Percentiles rank a stretch among this genome's conserved stretches.
Evolutionary conservation across 352 stramenopile genomes (phyloP).

Genomic region (Pythium sukuiense): DNA sequence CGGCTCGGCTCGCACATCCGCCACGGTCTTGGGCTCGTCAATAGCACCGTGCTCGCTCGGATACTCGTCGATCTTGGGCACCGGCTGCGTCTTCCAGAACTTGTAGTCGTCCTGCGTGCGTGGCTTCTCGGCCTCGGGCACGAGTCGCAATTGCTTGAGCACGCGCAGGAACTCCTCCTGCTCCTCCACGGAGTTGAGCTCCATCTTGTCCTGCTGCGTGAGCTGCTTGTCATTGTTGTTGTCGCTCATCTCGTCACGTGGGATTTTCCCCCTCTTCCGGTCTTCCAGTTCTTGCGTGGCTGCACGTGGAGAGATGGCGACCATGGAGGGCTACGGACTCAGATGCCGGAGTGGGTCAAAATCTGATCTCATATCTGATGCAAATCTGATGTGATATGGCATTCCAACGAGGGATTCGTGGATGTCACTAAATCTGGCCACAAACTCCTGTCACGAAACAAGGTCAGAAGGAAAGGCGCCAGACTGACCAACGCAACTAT

Average conservation of each 20-base stretch:
- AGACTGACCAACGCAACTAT: conserved; percentile 32
- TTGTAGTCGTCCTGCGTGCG: conserved; percentile 59
- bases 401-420: not conserved
- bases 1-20: conserved; percentile 90
- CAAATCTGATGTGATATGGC: not conserved
- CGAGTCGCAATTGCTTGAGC: conserved; percentile 63
- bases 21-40: conserved; percentile 88
- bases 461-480: not conserved
- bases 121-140: conserved; percentile 29
- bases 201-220: conserved; percentile 23
- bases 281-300: conserved; percentile 2
- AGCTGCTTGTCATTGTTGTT: conserved; percentile 11
- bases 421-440: conserved; percentile 2
- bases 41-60: conserved; percentile 90
- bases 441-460: not conserved
- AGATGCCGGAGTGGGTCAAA: not conserved
- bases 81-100: conserved; percentile 92
- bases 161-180: conserved; percentile 72
- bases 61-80: conserved; percentile 70
- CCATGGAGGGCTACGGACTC: conserved; percentile 4
- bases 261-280: not conserved
- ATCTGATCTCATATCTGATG: not conserved
- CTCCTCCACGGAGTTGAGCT: conserved; percentile 53
- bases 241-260: conserved; percentile 15
- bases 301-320: not conserved